Base-by-base conservation (phyloP, 179 eudicot species). In the Nepenthes alata region DNA sequence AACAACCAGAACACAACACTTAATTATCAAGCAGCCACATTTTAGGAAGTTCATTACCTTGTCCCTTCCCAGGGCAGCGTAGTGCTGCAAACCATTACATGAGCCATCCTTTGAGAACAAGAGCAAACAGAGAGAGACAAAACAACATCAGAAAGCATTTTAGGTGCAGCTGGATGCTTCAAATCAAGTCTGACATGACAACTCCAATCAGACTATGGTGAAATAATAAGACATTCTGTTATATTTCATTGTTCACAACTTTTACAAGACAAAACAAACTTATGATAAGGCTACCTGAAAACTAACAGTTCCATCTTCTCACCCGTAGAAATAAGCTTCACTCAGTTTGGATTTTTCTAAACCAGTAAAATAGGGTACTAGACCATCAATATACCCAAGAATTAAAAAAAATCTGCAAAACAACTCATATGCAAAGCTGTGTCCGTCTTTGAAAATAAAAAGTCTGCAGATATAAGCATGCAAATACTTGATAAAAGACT, bases 11-110 rank as follows among this genome's bases (percentile, higher is more conserved):
- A 54, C 52, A 61, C 55, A 52, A 11, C 16, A 52, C 5, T 7
- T 5, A 25, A 25, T 13, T 12, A n/a, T 13, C 34, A 52, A 15
- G 13, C 6, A 13, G 55, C 55, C n/a, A n/a, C 7, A 52, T 50
- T 3, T 8, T 11, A 13, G 55, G 14, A 55, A 63, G 64, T 38
- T 55, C 47, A 65, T 37, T 91, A 94, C 99, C 95, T 87, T 85
- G 75, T 94, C 99, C 81, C 99, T 90, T 60, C 98, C 99, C 56
- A 94, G 89, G 70, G 99, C 99, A 73, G 99, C 99, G 77, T 94
- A 94, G 72, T 94, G 99, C 72, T 94, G 99, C 63, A 94, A 82
- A 47, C 99, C 99, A 72, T 94, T 94, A 78, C 99, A 94, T 41
- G 99, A 94, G 65, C 98, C 99, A 77, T 93, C 99, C 99, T 89